Base-by-base conservation (phyloP, 345 rosid genomes). In the Bruguiera gymnorhiza region DNA sequence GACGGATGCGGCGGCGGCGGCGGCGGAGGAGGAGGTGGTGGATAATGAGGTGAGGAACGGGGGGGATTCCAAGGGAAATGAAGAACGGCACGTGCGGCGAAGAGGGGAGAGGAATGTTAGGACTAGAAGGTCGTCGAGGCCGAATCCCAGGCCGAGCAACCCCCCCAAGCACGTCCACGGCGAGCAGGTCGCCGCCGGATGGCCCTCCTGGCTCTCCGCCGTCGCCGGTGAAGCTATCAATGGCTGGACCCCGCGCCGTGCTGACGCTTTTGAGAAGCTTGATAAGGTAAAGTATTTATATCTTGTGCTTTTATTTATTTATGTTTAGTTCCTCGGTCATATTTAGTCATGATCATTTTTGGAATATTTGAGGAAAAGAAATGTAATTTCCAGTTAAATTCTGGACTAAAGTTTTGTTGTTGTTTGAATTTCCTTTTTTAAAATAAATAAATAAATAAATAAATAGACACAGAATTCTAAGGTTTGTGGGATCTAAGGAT, bases 201-300 rank as follows among this genome's bases (percentile, higher is more conserved):
- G 79, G 79, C 79, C 79, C 8, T 62, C 79, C 26, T 76, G 79
- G 79, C 79, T 76, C 27, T 71, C 79, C 16, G 75, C 75, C 39
- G 79, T 76, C 26, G 79, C 79, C 51, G 79, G 79, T 39, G 75
- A 71, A 57, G 79, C 79, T 50, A 76, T 76, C 36, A 71, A 76
- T 71, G 79, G 75, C 0, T 76, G 75, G 79, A 76, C 69, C 31
- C 79, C 79, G 7, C 69, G 79, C 29, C 79, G 79, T 6, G 79
- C 79, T 56, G 79, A 76, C 43, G 54, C 75, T 46, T 76, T 71
- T 34, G 69, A 76, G 68, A 76, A 76, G 75, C 71, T 71, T 65
- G 79, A 71, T 63, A 76, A 76, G 75, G 79, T 71, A 43, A 59
- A 37, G 16, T 3, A n/a, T 39, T 56, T 66, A 6, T 60, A n/a